Percentiles rank a stretch among this genome's conserved stretches.
phyloP scores from a whole-genome alignment of 352 stramenopile genomes.

The Elongisporangium prolatum region DNA sequence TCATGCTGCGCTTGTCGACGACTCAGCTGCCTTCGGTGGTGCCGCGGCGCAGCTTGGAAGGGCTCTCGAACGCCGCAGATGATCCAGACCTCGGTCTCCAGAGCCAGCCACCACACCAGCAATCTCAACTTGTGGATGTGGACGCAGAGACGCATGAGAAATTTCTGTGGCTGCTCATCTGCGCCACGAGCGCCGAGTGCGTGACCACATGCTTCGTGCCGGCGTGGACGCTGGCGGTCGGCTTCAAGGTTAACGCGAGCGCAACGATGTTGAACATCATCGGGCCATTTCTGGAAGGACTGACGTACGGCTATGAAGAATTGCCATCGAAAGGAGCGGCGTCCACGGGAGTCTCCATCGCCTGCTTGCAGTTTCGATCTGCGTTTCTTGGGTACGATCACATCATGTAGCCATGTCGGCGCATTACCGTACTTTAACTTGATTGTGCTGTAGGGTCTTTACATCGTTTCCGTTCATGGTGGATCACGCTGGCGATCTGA shows the following conservation, averaged over 20 bases:
- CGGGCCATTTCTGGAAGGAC: slow-evolving; percentile 70
- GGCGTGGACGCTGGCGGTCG: slow-evolving; percentile 25
- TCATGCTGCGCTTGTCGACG: slow-evolving; percentile 19
- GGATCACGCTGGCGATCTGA: slow-evolving; percentile 79
- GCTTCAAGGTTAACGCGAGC: slow-evolving; percentile 49
- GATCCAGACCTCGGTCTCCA: not conserved
- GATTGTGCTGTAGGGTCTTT: slow-evolving; percentile 48
- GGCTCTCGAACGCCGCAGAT: not conserved
- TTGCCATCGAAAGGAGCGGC: slow-evolving; percentile 16
- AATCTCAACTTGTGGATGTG: not conserved
- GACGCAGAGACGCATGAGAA: slow-evolving; percentile 24
- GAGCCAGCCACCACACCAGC: not conserved
- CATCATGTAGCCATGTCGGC: not conserved
- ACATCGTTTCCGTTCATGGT: slow-evolving; percentile 89
- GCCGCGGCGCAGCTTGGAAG: not conserved
- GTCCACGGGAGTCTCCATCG: slow-evolving; percentile 17
- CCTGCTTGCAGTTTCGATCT: slow-evolving; percentile 62
- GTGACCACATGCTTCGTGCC: slow-evolving; percentile 78
- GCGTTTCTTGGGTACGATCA: slow-evolving; percentile 63
- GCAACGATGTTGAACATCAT: slow-evolving; percentile 71
- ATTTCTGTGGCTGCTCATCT: slow-evolving; percentile 68
- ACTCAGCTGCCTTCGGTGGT: slow-evolving; percentile 2
- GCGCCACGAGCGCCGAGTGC: slow-evolving; percentile 67
- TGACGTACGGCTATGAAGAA: slow-evolving; percentile 59
- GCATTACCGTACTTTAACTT: not conserved